Percentiles rank a stretch among this genome's conserved stretches.
phyloP scores from a whole-genome alignment of 1,139 yeast species.

The Kodamaea ohmeri region DNA sequence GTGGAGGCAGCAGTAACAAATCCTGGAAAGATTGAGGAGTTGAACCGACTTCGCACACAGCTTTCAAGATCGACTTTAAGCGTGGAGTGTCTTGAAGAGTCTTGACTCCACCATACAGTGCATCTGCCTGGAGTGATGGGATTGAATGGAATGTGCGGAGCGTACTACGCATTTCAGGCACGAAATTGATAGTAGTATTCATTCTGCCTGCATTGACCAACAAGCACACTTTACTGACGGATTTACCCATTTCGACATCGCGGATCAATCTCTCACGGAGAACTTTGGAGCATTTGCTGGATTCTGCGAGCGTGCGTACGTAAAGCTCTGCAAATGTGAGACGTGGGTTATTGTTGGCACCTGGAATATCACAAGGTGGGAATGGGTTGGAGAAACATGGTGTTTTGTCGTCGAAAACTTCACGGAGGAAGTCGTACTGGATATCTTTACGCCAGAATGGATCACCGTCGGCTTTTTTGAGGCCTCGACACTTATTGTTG shows the following conservation, averaged over 20 bases:
- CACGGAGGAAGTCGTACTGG: slow-evolving; percentile 73
- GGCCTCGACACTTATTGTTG: slow-evolving; percentile 43
- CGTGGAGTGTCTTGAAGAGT: slow-evolving; percentile 95
- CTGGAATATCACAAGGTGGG: slow-evolving; percentile 32
- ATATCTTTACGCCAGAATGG: slow-evolving; percentile 88
- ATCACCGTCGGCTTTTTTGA: slow-evolving; percentile 89
- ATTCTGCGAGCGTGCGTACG: slow-evolving; percentile 75
- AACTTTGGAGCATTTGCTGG: slow-evolving; percentile 79
- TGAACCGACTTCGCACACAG: slow-evolving; percentile 61
- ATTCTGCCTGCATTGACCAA: slow-evolving; percentile 90
- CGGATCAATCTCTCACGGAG: slow-evolving; percentile 70
- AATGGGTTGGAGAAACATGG: slow-evolving; percentile 68
- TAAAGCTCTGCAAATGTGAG: slow-evolving; percentile 85
- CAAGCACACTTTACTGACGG: slow-evolving; percentile 79
- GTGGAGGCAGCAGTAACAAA: slow-evolving; percentile 35
- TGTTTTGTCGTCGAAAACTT: slow-evolving; percentile 60
- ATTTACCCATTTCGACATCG: slow-evolving; percentile 62
- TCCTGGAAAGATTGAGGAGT: slow-evolving; percentile 48
- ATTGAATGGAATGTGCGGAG: slow-evolving; percentile 90
- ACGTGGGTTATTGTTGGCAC: slow-evolving; percentile 43
- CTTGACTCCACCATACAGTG: slow-evolving; percentile 51
- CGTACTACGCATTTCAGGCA: slow-evolving; percentile 95
- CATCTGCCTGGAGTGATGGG: slow-evolving; percentile 78
- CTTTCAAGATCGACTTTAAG: slow-evolving; percentile 82
- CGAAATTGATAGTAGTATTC: slow-evolving; percentile 93